Evolutionary conservation across 176 grass and related monocot species (phyloP).

Genomic region (Phragmites australis): DNA sequence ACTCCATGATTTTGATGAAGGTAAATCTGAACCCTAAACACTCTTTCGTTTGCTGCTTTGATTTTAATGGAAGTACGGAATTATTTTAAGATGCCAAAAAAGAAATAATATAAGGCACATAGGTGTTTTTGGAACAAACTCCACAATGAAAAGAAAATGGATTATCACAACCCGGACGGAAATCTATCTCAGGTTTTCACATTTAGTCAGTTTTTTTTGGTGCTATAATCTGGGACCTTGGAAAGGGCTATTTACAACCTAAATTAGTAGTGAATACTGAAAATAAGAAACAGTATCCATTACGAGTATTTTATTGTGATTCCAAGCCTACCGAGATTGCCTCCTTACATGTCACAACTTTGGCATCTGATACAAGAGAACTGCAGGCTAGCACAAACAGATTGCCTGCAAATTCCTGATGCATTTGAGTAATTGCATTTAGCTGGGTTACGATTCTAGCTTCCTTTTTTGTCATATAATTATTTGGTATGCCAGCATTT

Average conservation of each 20-base stretch:
- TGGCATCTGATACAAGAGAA: conserved; percentile 3
- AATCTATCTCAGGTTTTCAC: conserved; percentile 1
- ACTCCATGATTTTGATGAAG: conserved; percentile 50
- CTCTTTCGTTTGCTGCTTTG: conserved; percentile 2
- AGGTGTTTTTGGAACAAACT: neutral
- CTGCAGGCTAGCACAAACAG: neutral
- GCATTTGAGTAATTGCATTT: neutral
- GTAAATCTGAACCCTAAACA: conserved; percentile 37
- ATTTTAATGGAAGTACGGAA: neutral
- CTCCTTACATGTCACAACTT: neutral
- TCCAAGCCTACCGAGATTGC: neutral
- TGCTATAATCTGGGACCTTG: neutral
- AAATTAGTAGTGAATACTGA: neutral
- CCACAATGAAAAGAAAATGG: conserved; percentile 5
- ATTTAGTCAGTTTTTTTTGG: conserved; percentile 8
- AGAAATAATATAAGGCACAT: neutral
- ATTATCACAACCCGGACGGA: neutral
- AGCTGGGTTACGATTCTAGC: neutral
- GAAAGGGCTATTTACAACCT: neutral
- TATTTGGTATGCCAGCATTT: too few relatives aligned
- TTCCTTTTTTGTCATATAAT: neutral
- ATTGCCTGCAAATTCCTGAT: neutral
- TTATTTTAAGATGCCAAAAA: conserved; percentile 7
- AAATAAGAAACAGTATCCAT: neutral
- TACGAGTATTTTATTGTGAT: neutral